phyloP scores from a whole-genome alignment of 202 grass and related monocot species.

The Schoenoplectus tabernaemontani region DNA sequence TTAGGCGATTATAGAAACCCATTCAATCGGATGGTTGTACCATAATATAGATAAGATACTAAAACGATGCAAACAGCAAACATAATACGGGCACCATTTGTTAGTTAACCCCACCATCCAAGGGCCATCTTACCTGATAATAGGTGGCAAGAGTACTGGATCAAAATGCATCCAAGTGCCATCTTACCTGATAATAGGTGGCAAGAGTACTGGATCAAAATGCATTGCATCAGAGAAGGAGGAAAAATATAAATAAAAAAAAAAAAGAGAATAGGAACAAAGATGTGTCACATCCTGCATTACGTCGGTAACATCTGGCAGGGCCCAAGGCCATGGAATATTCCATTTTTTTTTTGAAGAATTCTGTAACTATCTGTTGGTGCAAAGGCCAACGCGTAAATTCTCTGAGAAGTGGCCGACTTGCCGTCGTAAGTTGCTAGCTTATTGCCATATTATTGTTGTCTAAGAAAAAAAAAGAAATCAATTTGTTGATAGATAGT shows the following conservation, averaged over 20 bases:
- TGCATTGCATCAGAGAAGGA: background rate
- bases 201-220: too few relatives aligned
- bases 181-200: too few relatives aligned
- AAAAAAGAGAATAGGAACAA: background rate
- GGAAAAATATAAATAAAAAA: background rate
- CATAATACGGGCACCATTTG: background rate
- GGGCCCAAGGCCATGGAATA: background rate
- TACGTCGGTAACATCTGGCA: background rate
- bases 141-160: background rate
- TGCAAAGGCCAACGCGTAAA: background rate
- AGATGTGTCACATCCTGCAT: background rate
- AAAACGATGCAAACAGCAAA: background rate
- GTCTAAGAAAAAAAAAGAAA: background rate
- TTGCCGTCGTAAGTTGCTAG: background rate
- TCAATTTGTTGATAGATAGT: background rate
- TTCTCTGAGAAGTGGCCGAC: background rate
- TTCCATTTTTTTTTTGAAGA: background rate
- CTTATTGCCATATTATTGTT: background rate
- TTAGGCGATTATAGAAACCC: constrained; percentile 13
- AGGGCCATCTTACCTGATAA: background rate
- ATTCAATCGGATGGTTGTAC: background rate
- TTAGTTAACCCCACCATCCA: constrained; percentile 22
- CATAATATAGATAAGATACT: background rate
- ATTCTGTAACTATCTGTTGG: background rate
- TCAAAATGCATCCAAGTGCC: too few relatives aligned